phyloP scores from a whole-genome alignment of 2,329 filamentous ascomycete species.

The Fusarium ambrosium region DNA sequence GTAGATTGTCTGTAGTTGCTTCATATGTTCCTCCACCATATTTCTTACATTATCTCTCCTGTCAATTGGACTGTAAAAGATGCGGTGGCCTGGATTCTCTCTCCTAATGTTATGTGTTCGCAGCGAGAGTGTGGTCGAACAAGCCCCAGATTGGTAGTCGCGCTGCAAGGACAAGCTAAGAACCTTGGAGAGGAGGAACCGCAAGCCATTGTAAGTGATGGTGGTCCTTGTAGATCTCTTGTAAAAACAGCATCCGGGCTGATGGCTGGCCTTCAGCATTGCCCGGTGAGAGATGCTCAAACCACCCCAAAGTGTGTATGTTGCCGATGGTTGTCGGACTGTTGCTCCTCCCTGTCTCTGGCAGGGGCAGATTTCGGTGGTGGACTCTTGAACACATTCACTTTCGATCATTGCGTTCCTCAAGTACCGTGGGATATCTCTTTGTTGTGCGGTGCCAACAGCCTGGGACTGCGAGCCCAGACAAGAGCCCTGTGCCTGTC shows the following conservation, averaged over 20 bases:
- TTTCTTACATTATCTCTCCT: rapidly evolving
- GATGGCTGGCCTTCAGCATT: not conserved
- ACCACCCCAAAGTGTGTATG: not conserved
- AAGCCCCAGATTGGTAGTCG: not conserved
- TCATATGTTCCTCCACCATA: too few species aligned
- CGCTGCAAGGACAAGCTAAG: not conserved
- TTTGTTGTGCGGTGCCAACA: not conserved
- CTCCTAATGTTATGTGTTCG: not conserved
- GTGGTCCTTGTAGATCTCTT: not conserved
- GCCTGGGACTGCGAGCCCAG: not conserved
- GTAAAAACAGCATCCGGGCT: not conserved
- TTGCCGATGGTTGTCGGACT: not conserved
- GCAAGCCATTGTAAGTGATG: not conserved
- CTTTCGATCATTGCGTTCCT: not conserved
- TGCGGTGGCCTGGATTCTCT: not conserved
- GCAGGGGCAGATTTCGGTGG: not conserved
- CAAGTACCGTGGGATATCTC: not conserved
- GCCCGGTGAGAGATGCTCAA: not conserved
- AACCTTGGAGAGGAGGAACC: not conserved
- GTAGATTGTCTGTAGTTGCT: not conserved
- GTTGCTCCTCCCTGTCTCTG: too few species aligned
- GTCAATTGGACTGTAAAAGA: too few species aligned
- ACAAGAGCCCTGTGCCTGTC: not conserved
- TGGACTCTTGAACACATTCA: rapidly evolving
- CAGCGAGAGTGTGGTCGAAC: not conserved